Percentiles rank a stretch among this genome's conserved stretches.
Evolutionary conservation across 257 asterid genomes (phyloP).

Genomic region (Voacanga thouarsii): DNA sequence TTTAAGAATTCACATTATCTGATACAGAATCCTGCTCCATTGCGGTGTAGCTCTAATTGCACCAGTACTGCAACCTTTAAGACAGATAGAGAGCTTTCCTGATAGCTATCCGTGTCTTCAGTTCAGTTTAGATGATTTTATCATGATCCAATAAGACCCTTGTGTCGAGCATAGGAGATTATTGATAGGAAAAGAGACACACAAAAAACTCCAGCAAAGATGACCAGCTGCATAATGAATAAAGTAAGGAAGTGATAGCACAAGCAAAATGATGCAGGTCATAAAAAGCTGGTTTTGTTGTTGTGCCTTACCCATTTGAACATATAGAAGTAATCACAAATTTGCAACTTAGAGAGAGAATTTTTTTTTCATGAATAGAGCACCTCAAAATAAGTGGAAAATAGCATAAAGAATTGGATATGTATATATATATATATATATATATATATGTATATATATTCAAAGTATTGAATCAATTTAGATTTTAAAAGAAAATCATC

Average conservation of each 20-base stretch:
- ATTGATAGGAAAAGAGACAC: slow-evolving; percentile 60
- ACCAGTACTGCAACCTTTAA: background rate
- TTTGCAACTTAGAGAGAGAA: background rate
- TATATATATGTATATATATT: no score
- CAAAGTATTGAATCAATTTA: background rate
- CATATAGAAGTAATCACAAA: slow-evolving; percentile 11
- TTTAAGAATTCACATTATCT: background rate
- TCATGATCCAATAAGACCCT: slow-evolving; percentile 34
- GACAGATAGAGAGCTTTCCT: background rate
- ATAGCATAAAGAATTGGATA: no score
- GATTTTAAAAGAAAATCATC: background rate
- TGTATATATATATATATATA: no score
- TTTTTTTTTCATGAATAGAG: background rate
- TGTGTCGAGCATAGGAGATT: slow-evolving; percentile 73
- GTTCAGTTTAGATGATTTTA: background rate
- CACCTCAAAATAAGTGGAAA: background rate
- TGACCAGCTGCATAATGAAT: slow-evolving; percentile 49
- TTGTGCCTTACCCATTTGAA: slow-evolving; percentile 70
- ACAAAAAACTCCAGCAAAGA: slow-evolving; percentile 47
- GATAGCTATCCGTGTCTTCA: background rate
- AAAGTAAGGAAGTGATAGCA: background rate
- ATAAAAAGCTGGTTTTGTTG: background rate
- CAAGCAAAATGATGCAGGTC: background rate
- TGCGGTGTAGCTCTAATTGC: background rate
- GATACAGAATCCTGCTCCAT: background rate